Evolutionary conservation across 2,329 filamentous ascomycete genomes (phyloP).

Genomic region (Ophiocordyceps robertsii): DNA sequence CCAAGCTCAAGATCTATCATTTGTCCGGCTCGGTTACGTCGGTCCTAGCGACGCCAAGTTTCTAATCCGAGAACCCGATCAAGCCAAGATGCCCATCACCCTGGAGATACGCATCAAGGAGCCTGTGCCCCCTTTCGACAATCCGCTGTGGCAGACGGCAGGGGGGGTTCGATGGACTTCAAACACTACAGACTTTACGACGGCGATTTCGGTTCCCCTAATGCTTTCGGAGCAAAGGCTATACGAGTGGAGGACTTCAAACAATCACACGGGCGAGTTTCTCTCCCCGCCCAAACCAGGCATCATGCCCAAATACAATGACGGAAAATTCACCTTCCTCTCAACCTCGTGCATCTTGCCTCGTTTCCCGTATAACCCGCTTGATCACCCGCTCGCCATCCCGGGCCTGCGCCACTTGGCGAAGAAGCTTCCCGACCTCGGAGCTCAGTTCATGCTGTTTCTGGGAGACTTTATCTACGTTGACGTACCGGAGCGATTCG

Average conservation of each 20-base stretch:
- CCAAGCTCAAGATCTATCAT: constrained; percentile 62
- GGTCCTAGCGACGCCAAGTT: constrained; percentile 69
- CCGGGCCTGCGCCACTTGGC: constrained; percentile 69
- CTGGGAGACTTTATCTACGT: constrained; percentile 83
- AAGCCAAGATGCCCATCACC: constrained; percentile 59
- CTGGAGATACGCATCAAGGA: constrained; percentile 51
- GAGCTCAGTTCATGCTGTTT: constrained; percentile 69
- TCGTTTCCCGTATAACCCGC: constrained; percentile 75
- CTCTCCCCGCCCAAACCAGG: constrained; percentile 61
- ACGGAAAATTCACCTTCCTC: constrained; percentile 74
- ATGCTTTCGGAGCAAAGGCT: constrained; percentile 52
- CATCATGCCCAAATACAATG: constrained; percentile 40
- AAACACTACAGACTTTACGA: constrained; percentile 73
- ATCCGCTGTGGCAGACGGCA: constrained; percentile 50
- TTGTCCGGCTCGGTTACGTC: constrained; percentile 78
- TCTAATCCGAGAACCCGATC: constrained; percentile 72
- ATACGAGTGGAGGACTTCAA: constrained; percentile 79
- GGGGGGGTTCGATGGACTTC: constrained; percentile 53
- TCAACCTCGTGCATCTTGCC: constrained; percentile 89
- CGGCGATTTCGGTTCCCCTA: constrained; percentile 51
- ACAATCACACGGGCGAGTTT: constrained; percentile 76
- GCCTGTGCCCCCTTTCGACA: constrained; percentile 36
- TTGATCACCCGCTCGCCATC: constrained; percentile 72
- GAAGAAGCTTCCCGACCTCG: constrained; percentile 54
- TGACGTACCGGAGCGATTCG: constrained; percentile 75